phyloP scores from a whole-genome alignment of 768 basidiomycete genomes.

The Mycena rosella region DNA sequence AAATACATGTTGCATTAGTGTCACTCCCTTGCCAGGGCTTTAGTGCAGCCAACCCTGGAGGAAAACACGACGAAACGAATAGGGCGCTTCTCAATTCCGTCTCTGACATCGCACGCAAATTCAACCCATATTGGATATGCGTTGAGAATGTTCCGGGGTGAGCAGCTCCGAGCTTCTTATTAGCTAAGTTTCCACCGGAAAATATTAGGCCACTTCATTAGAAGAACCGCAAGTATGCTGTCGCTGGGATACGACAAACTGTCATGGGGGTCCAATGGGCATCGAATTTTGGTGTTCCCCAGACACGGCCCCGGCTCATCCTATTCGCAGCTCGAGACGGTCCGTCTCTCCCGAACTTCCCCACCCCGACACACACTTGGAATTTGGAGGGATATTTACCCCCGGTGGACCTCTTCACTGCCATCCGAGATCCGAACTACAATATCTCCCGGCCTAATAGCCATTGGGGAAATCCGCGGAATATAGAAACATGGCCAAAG shows the following conservation, averaged over 20 bases:
- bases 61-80: slow-evolving; percentile 3
- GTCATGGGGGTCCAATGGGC: neutral
- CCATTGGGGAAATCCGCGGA: neutral
- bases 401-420: neutral
- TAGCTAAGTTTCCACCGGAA: neutral
- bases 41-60: neutral
- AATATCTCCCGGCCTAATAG: neutral
- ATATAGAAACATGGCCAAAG: neutral
- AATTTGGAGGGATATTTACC: neutral
- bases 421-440: slow-evolving; percentile 1
- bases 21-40: slow-evolving; percentile 10
- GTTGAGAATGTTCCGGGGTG: slow-evolving; percentile 20
- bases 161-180: neutral
- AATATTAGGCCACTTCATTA: neutral
- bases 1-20: neutral
- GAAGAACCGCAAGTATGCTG: neutral
- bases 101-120: neutral
- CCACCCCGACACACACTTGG: neutral
- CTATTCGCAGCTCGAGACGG: neutral
- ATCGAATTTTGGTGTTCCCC: slow-evolving; percentile 12
- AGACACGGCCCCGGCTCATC: slow-evolving; percentile 5
- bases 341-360: neutral
- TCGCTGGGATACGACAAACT: too few relatives aligned
- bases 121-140: neutral
- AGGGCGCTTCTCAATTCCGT: neutral